Base-by-base conservation (phyloP, 306 rosid species). In the Inga laurina region DNA sequence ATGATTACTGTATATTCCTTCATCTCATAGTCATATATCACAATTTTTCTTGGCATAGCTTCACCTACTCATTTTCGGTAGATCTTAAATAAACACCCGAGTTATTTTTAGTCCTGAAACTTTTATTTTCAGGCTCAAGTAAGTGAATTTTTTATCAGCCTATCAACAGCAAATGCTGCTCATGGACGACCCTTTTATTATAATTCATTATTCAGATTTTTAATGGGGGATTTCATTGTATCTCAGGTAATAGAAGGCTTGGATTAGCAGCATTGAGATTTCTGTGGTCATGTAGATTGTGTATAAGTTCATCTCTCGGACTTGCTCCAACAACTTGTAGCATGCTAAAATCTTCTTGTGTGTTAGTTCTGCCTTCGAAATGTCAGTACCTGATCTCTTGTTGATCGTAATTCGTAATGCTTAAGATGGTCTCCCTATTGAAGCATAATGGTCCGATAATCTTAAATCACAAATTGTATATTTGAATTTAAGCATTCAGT, bases 391-490 rank as follows among this genome's bases (percentile, higher is more conserved):
- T 62, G 51, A 62, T 81, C 24, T 86, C 71, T 59, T 32, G 22
- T 61, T 62, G n/a, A 39, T 18, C 69, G 34, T 46, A 66, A 44
- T 83, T 64, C 61, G 76, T 6, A 72, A 49, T 27, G 78, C 72
- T 34, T 82, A 79, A 76, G 76, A 27, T 77, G 80, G 82, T 54
- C 75, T 77, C 68, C 41, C 41, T 79, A 10, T 56, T 81, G 79
- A 80, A 76, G 72, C 37, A 82, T 85, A 79, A 82, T 87, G 92
- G 59, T 44, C 12, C 57, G 66, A 69, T 77, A 87, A 85, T 72
- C 86, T 71, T 67, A 69, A 37, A 77, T 64, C 9, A 70, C 62
- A 32, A 76, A 21, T 79, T 77, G 74, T 69, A 27, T 43, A 34
- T 73, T 83, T 83, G 71, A 83, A 72, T 83, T 46, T 82, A 15